These are phyloP conservation scores for Astragalus glycyphyllos DNA, from an alignment of 306 rosid species.

Conservation along the genomic window DNA sequence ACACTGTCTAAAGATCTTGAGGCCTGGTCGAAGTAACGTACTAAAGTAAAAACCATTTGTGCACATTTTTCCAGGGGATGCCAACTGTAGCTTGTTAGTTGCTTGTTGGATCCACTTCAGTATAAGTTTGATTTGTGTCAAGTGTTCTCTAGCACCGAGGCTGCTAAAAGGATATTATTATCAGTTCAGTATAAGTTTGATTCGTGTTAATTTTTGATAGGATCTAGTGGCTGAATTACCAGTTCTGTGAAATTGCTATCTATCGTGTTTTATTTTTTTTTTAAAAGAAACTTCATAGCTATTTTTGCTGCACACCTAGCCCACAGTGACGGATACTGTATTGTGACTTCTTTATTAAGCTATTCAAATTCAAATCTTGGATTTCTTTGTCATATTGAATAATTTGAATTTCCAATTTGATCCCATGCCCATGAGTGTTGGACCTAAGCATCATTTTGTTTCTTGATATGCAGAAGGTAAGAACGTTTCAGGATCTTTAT, in stretches of 20 bases:
- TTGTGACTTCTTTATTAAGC: slow-evolving; percentile 3
- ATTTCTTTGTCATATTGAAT: slow-evolving; percentile 27
- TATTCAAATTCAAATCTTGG: slow-evolving; percentile 26
- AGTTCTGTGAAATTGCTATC: slow-evolving; percentile 17
- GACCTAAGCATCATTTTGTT: slow-evolving; percentile 36
- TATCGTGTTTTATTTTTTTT: neutral
- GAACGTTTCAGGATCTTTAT: slow-evolving; percentile 87
- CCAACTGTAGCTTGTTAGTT: slow-evolving; percentile 20
- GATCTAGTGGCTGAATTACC: slow-evolving; percentile 25
- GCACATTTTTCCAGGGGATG: slow-evolving; percentile 12
- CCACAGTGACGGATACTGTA: slow-evolving; percentile 3
- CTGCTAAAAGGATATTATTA: slow-evolving; percentile 36
- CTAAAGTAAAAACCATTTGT: slow-evolving; percentile 4
- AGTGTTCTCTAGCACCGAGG: slow-evolving; percentile 11
- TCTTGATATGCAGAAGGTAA: slow-evolving; percentile 72
- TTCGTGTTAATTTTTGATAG: slow-evolving; percentile 23
- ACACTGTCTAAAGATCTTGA: slow-evolving; percentile 21
- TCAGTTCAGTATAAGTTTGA: too few species aligned
- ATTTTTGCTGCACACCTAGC: slow-evolving; percentile 16
- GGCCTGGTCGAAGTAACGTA: slow-evolving; percentile 10
- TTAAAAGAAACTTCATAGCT: slow-evolving; percentile 5
- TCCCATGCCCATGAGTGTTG: slow-evolving; percentile 18
- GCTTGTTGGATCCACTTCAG: slow-evolving; percentile 17
- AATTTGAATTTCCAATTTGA: slow-evolving; percentile 28
- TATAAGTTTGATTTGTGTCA: slow-evolving; percentile 35